These are phyloP conservation scores for Linnemannia elongata DNA, from an alignment of 192 early-diverging fungal species.

Conservation along the genomic window DNA sequence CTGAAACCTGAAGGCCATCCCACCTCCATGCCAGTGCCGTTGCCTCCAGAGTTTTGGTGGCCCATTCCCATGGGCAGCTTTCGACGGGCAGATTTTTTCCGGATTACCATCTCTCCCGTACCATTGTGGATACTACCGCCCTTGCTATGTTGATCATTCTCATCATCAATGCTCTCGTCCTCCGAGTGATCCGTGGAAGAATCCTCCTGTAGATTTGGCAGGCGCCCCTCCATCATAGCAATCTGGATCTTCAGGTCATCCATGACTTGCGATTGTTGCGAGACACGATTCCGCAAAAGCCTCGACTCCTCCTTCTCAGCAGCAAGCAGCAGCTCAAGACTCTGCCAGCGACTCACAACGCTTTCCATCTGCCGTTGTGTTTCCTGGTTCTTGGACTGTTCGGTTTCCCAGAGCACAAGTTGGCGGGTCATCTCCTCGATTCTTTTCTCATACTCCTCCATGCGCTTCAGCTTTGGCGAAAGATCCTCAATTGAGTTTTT, in stretches of 20 bases:
- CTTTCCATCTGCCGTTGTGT: constrained; percentile 60
- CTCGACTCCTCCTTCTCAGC: constrained; percentile 45
- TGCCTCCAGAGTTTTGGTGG: neutral
- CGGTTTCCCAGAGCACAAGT: constrained; percentile 61
- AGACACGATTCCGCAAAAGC: constrained; percentile 23
- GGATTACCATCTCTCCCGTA: neutral
- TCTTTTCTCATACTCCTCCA: constrained; percentile 64
- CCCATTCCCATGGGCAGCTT: neutral
- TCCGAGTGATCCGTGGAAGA: constrained; percentile 2
- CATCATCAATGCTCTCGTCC: neutral
- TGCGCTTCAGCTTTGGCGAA: constrained; percentile 60
- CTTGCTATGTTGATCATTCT: neutral
- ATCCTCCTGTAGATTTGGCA: neutral
- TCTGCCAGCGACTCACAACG: constrained; percentile 55
- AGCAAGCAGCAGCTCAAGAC: constrained; percentile 40
- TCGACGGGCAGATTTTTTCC: constrained; percentile 6
- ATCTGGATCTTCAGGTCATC: constrained; percentile 58
- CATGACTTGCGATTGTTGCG: constrained; percentile 47
- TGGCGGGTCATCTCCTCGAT: constrained; percentile 66
- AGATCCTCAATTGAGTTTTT: constrained; percentile 60
- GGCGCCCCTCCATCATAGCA: constrained; percentile 23
- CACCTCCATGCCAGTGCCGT: neutral
- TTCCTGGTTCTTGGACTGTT: constrained; percentile 54
- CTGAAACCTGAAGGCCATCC: constrained; percentile 26
- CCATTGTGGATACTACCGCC: neutral